phyloP scores from a whole-genome alignment of 1,284 basidiomycete species.

The Ceratobasidium sp. region DNA sequence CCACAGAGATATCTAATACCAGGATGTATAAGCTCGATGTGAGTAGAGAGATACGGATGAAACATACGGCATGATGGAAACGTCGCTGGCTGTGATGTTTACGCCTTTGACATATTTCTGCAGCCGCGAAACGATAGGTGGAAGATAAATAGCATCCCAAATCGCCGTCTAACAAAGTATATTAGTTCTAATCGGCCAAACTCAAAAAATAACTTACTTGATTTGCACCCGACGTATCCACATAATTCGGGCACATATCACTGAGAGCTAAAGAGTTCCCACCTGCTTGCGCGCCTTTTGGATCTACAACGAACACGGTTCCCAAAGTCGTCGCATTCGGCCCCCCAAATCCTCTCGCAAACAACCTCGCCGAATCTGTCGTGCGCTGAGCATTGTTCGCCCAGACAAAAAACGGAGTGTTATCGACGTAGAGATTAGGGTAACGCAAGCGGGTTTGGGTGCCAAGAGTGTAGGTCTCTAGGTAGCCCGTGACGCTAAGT shows the following conservation, averaged over 20 bases:
- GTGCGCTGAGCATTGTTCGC: slow-evolving; percentile 32
- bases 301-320: slow-evolving; percentile 5
- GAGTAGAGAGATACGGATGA: not conserved
- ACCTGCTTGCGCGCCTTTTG: slow-evolving; percentile 24
- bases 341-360: slow-evolving; percentile 39
- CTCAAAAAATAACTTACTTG: not conserved
- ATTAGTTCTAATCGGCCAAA: not conserved
- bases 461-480: slow-evolving; percentile 22
- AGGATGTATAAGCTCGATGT: not conserved
- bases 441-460: slow-evolving; percentile 32
- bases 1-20: slow-evolving; percentile 25
- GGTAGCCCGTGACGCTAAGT: slow-evolving; percentile 33
- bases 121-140: slow-evolving; percentile 25
- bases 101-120: slow-evolving; percentile 32
- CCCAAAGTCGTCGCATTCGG: slow-evolving; percentile 19
- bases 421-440: slow-evolving; percentile 35
- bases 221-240: slow-evolving; percentile 32
- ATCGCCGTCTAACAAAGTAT: slow-evolving; percentile 10
- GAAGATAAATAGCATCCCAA: slow-evolving; percentile 24
- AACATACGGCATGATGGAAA: slow-evolving; percentile 40
- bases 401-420: slow-evolving; percentile 33
- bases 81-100: slow-evolving; percentile 34
- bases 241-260: slow-evolving; percentile 35
- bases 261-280: slow-evolving; percentile 34
- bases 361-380: slow-evolving; percentile 30